A percentile compares a stretch with the other conserved stretches of the same genome.
Conservation (phyloP, 192 early-diverging fungal genomes). For the Backusella luteola region DNA sequence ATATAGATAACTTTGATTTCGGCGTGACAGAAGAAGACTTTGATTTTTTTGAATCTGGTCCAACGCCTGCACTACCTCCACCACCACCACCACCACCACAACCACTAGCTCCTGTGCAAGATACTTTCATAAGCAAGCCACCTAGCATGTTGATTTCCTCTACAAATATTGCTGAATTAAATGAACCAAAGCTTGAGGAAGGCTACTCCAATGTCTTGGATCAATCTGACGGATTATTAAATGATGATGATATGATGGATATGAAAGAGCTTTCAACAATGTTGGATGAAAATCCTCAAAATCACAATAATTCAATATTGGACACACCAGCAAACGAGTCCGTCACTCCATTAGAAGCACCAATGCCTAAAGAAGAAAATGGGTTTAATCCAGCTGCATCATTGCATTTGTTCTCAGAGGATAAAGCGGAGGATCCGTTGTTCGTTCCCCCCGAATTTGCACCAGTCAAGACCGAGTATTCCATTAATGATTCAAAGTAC, state of each 20-base stretch:
- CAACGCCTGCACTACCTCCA: background rate
- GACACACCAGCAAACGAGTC: background rate
- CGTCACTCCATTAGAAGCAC: background rate
- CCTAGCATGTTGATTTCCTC: background rate
- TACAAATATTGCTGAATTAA: background rate
- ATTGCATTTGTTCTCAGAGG: background rate
- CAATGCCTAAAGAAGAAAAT: background rate
- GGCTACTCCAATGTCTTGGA: background rate
- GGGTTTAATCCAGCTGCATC: background rate
- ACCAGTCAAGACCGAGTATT: slow-evolving; percentile 17
- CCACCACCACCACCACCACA: background rate
- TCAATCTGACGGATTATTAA: background rate
- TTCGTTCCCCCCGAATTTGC: slow-evolving; percentile 35
- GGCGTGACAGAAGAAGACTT: slow-evolving; percentile 44
- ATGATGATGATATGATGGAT: background rate
- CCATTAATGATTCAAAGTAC: slow-evolving; percentile 40
- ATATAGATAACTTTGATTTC: slow-evolving; percentile 36
- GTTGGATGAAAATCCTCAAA: background rate
- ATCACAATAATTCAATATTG: background rate
- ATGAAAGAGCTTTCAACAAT: background rate
- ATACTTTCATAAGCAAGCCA: background rate
- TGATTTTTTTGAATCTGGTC: slow-evolving; percentile 34
- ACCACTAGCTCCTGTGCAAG: background rate
- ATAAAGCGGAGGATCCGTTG: background rate
- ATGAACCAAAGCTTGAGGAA: background rate